Evolutionary conservation across 768 basidiomycete species (phyloP), one percentile per base, ranked within the genome.

Genomic region (Termitomyces sp.): DNA sequence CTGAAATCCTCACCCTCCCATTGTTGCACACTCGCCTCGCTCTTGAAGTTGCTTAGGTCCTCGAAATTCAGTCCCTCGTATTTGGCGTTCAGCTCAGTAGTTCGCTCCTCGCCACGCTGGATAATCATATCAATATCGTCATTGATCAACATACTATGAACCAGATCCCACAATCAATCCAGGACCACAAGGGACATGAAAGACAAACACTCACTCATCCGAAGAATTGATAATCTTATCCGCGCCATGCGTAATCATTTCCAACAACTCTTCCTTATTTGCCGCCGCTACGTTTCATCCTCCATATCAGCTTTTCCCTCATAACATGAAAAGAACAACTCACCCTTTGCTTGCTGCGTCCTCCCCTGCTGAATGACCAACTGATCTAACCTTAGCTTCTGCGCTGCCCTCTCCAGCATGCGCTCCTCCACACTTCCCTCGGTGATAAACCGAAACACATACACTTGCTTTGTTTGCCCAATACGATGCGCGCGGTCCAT

Each of bases 401-500:
- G 96, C 4, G 94, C 95, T 1, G 94, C 95, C 6, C 94, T 79
- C 73, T 97, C 95, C 32, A 97, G 74, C 81, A 98, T 95, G 36
- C 94, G 84, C 73, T 97, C 94, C 72, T 97, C 95, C 7, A 97
- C 95, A 57, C 92, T 94, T 48, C 90, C 91, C 74, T 96, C 92
- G 0, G 95, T 96, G 65, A 97, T 88, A 71, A 97, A 96, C n/a
- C 95, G 78, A 77, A 92, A 98, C 5, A 97, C 95, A 65, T 94
- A 95, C 20, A 97, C 95, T 72, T 98, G 94, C 73, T 96, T 98
- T 46, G 92, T 96, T 74, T 98, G 94, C 3, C 94, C 94, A 60
- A 96, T 96, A 57, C 94, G 90, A 75, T 96, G 94, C 0, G 95
- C 95, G 57, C 94, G 90, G 68, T 98, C 94, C 96, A 97, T 98